A percentile compares a stretch with the other conserved stretches of the same genome.
These are phyloP conservation scores for Sarocladium kiliense DNA, from an alignment of 2,329 filamentous ascomycete species.

Conservation along the genomic window DNA sequence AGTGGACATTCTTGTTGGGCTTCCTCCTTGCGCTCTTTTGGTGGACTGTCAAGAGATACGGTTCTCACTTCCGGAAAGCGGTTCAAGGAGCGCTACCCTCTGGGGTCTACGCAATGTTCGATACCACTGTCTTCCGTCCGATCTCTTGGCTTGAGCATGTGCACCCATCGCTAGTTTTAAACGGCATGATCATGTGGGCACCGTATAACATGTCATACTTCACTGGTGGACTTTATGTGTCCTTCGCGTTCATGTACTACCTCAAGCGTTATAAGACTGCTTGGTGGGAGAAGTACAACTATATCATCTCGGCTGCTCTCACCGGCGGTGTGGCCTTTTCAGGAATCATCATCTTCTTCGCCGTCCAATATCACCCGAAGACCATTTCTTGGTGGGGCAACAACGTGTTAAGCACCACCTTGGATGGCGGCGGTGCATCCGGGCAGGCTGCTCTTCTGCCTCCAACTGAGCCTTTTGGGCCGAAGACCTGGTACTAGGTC, in stretches of 20 bases:
- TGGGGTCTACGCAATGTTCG: slow-evolving; percentile 11
- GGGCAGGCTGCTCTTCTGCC: neutral
- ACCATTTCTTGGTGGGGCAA: slow-evolving; percentile 38
- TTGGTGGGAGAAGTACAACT: slow-evolving; percentile 43
- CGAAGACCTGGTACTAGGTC: neutral
- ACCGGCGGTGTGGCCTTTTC: slow-evolving; percentile 34
- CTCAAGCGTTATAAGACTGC: slow-evolving; percentile 30
- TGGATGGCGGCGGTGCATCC: slow-evolving; percentile 14
- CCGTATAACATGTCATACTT: slow-evolving; percentile 38
- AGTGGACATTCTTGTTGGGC: slow-evolving; percentile 39
- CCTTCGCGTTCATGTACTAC: slow-evolving; percentile 38
- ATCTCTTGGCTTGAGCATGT: slow-evolving; percentile 28
- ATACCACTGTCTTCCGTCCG: slow-evolving; percentile 11
- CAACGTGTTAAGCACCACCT: slow-evolving; percentile 14
- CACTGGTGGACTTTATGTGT: slow-evolving; percentile 34
- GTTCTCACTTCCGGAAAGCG: slow-evolving; percentile 11
- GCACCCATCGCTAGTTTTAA: slow-evolving; percentile 34
- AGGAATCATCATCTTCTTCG: slow-evolving; percentile 37
- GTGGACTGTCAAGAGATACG: slow-evolving; percentile 64
- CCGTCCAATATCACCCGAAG: slow-evolving; percentile 31
- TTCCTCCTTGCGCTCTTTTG: slow-evolving; percentile 30
- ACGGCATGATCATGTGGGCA: slow-evolving; percentile 36
- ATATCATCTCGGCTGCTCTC: slow-evolving; percentile 34
- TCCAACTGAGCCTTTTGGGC: slow-evolving; percentile 2
- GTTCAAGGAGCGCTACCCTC: slow-evolving; percentile 9